Evolutionary conservation across 2,329 filamentous ascomycete species (phyloP).

Genomic region (Lachnellula arida): DNA sequence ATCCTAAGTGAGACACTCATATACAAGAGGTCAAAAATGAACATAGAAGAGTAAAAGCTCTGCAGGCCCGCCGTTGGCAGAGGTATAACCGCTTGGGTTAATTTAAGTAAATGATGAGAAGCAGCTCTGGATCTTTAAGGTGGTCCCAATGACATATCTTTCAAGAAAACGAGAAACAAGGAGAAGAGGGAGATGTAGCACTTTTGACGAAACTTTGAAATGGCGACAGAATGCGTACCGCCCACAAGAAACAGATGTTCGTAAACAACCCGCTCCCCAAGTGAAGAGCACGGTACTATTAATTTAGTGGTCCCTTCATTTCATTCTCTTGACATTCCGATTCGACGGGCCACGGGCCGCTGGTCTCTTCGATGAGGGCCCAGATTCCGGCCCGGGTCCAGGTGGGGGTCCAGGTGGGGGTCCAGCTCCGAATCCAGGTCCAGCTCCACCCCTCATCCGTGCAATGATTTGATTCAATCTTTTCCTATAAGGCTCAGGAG

Average conservation of each 20-base stretch:
- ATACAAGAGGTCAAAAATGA: background rate
- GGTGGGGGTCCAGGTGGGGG: background rate
- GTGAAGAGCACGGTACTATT: background rate
- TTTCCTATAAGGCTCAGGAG: slow-evolving; percentile 18
- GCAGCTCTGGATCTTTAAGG: background rate
- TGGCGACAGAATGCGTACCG: too few species aligned
- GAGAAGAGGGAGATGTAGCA: too few species aligned
- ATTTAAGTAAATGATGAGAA: background rate
- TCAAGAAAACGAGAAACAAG: too few species aligned
- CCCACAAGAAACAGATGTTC: too few species aligned
- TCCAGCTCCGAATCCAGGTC: background rate
- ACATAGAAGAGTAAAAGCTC: background rate
- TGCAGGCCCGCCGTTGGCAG: background rate
- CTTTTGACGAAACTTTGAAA: too few species aligned
- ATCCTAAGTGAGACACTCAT: background rate
- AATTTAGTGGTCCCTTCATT: slow-evolving; percentile 12
- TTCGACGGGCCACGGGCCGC: slow-evolving; percentile 19
- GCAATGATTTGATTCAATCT: slow-evolving; percentile 19
- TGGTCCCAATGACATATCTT: too few species aligned
- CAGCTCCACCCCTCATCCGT: slow-evolving; percentile 17
- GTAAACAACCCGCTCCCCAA: too few species aligned
- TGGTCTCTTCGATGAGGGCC: slow-evolving; percentile 18
- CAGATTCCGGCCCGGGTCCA: slow-evolving; percentile 2
- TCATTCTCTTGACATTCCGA: slow-evolving; percentile 26
- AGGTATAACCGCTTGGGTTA: background rate